Conservation (phyloP, 176 grass and related monocot species). For the Panicum miliaceum region DNA sequence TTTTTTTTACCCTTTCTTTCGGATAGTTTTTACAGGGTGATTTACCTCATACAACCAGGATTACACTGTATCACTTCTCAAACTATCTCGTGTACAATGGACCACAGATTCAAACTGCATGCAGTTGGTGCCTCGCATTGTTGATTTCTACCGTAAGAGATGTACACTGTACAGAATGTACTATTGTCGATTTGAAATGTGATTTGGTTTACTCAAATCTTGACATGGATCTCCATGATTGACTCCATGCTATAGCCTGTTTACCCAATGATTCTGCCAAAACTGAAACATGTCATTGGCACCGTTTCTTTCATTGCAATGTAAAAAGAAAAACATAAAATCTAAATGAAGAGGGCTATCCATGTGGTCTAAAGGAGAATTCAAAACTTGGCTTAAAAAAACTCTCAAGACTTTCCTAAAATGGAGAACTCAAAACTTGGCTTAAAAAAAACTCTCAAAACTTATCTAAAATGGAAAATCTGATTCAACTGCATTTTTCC, state of each 20-base stretch:
- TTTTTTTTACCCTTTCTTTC: background rate
- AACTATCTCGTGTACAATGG: constrained; percentile 32
- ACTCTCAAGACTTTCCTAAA: too few species aligned
- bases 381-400: too few species aligned
- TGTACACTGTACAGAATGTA: constrained; percentile 39
- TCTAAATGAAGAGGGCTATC: too few species aligned
- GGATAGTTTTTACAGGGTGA: constrained; percentile 18
- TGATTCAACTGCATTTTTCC: too few species aligned
- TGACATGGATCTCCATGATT: background rate
- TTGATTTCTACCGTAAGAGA: background rate
- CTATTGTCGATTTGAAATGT: constrained; percentile 13
- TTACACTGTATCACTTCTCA: constrained; percentile 3
- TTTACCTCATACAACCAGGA: constrained; percentile 15
- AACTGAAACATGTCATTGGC: background rate
- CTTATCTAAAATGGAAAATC: too few species aligned
- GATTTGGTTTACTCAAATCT: constrained; percentile 23
- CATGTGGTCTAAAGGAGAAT: too few species aligned
- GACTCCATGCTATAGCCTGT: background rate
- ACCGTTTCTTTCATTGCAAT: too few species aligned
- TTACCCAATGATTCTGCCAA: background rate
- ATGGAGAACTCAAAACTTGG: too few species aligned
- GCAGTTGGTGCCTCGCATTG: background rate
- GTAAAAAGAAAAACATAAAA: too few species aligned
- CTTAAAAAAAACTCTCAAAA: too few species aligned
- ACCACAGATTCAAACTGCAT: constrained; percentile 30